Evolutionary conservation across 2,329 filamentous ascomycete genomes (phyloP), one percentile per base, ranked within the genome.

Genomic region (Calycina marina): DNA sequence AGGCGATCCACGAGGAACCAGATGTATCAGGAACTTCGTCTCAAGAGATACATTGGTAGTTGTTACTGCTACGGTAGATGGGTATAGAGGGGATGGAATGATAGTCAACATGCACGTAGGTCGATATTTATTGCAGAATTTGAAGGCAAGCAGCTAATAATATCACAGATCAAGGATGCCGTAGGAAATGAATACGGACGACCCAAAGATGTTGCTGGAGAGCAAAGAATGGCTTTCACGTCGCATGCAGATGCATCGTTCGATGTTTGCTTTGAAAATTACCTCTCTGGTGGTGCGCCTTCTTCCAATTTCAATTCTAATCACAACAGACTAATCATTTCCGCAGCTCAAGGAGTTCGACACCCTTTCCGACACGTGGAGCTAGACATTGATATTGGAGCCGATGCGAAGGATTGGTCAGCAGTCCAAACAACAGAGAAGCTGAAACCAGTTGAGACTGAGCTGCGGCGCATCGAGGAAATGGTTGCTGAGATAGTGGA

Each of bases 1-100:
- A 40, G 67, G 69, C 55, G 73, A 77, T 48, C 63, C 64, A 40
- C 73, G 68, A 51, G 72, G 77, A 52, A 80, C 88, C 61, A 72
- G 88, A 62, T 98, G 90, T 63, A 81, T 98, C 57, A 75, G 88
- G 56, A 98, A 98, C 64, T 98, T 94, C 57, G 86, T 94, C 44
- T 70, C 73, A 40, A 80, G 75, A 59, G 85, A 94, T 54, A 93
- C 90, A 43, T 65, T 98, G 44, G 90, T 98, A 25, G 88, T 96
- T 18, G 88, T 98, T 32, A 96, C 88, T 36, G 82, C 86, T 34
- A 93, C 75, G 38, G 69, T 93, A 35, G 73, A 77, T 54, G 90
- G 90, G n/a, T 62, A 62, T 45, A 82, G 78, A 60, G 88, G 85
- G 37, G 90, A 98, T 64, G 90, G 90, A 32, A 86, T 93, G 73